Evolutionary conservation across 768 basidiomycete genomes (phyloP).

Genomic region (Mycena metata): DNA sequence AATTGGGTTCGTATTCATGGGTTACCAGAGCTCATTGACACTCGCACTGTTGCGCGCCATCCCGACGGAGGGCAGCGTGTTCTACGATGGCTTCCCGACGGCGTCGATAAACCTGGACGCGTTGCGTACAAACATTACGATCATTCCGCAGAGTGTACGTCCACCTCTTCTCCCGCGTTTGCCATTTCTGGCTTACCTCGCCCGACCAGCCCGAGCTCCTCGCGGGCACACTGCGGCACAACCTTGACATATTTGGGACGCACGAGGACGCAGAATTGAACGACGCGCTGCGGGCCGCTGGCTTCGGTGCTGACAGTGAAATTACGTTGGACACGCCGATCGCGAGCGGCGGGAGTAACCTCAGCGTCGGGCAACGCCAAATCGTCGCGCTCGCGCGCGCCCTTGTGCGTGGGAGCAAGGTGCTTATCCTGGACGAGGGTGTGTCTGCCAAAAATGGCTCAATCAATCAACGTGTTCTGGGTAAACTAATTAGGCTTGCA

Average conservation of each 20-base stretch:
- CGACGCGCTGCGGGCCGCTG: slow-evolving; percentile 51
- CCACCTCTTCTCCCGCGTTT: not conserved
- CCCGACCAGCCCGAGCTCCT: slow-evolving; percentile 50
- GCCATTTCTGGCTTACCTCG: not conserved
- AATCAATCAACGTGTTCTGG: too few relatives aligned
- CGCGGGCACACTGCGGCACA: slow-evolving; percentile 58
- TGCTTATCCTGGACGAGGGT: slow-evolving; percentile 62
- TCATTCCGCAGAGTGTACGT: slow-evolving; percentile 63
- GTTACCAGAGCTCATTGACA: slow-evolving; percentile 64
- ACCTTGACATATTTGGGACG: slow-evolving; percentile 61
- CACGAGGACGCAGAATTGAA: slow-evolving; percentile 57
- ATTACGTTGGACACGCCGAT: slow-evolving; percentile 50
- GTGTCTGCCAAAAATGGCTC: slow-evolving; percentile 11
- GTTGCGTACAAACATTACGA: slow-evolving; percentile 70
- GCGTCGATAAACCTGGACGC: slow-evolving; percentile 66
- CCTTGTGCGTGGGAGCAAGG: too few relatives aligned
- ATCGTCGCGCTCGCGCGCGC: too few relatives aligned
- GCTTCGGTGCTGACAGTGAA: slow-evolving; percentile 42
- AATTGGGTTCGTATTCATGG: not conserved
- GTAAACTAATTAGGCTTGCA: too few relatives aligned
- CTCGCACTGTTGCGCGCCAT: slow-evolving; percentile 71
- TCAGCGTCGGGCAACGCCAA: slow-evolving; percentile 45
- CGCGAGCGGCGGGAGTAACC: slow-evolving; percentile 64
- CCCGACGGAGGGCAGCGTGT: slow-evolving; percentile 66
- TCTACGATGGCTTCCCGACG: slow-evolving; percentile 67